phyloP scores from a whole-genome alignment of 202 grass and related monocot genomes.

The Setaria italica region DNA sequence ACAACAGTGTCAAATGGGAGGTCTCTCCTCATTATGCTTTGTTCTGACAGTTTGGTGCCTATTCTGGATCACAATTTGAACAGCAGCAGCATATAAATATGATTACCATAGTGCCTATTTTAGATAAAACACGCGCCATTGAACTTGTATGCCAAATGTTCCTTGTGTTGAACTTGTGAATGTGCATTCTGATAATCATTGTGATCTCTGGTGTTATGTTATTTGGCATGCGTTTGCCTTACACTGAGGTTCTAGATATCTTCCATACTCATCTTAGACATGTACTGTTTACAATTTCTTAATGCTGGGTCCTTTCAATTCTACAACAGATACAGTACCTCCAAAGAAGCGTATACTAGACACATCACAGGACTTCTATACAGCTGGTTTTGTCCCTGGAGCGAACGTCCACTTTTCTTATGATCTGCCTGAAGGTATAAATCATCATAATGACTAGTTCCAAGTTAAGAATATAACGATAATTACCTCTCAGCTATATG shows the following conservation, averaged over 20 bases:
- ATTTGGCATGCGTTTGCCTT: not conserved
- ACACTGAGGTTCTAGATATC: not conserved
- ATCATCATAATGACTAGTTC: slow-evolving; percentile 9
- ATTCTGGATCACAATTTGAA: slow-evolving; percentile 15
- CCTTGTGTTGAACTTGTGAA: slow-evolving; percentile 25
- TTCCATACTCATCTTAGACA: slow-evolving; percentile 4
- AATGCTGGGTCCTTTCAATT: slow-evolving; percentile 35
- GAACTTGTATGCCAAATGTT: slow-evolving; percentile 38
- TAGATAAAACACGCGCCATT: slow-evolving; percentile 13
- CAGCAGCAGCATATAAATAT: slow-evolving; percentile 17
- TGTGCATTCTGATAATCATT: not conserved
- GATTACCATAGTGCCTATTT: slow-evolving; percentile 1
- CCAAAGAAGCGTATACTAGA: slow-evolving; percentile 85
- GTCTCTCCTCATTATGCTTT: not conserved
- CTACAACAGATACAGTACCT: slow-evolving; percentile 83
- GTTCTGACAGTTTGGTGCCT: slow-evolving; percentile 3
- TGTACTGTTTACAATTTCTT: slow-evolving; percentile 25
- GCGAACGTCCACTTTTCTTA: slow-evolving; percentile 93
- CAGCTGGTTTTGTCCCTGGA: slow-evolving; percentile 87
- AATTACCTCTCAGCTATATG: not conserved
- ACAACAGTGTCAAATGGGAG: not conserved
- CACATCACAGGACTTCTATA: slow-evolving; percentile 83
- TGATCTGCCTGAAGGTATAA: slow-evolving; percentile 82
- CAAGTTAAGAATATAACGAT: slow-evolving; percentile 29
- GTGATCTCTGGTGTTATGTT: not conserved